Evolutionary conservation across 192 early-diverging fungal genomes (phyloP), one percentile per base, ranked within the genome.

Genomic region (Ambispora gerdemannii): DNA sequence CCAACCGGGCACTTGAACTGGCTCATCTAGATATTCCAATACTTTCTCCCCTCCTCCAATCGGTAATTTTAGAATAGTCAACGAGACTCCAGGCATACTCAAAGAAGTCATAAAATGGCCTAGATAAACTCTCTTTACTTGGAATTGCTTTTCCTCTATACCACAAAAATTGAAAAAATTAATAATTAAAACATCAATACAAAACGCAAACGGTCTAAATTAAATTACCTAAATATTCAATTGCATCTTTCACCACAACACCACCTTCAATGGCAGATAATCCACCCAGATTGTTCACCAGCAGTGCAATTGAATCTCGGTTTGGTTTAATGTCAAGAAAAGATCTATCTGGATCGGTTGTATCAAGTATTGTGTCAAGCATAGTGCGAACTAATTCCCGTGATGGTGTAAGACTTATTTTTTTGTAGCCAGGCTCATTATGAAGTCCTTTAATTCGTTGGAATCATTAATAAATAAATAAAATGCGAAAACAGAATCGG

Each of bases 241-340:
- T 77, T 19, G 90, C 90, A 25, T 91, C 86, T 62, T 89, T 89
- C 24, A 87, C 82, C 6, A 91, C 83, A 20, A 86, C 77, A 4
- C 87, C 83, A 71, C 90, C 80, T 74, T 94, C 92, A 30, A 94
- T 74, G 47, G 81, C 81, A 0, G 92, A 86, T 0, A 83, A 84
- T 1, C 86, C 91, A 3, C 93, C 93, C n/a, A 93, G 78, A 76
- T 94, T 93, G 75, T 94, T 94, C 33, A 93, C 79, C 53, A 94
- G 64, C n/a, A 94, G 67, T n/a, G 87, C 80, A 15, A 91, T 81
- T 2, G 73, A 75, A 4, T 75, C 74, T 2, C 72, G 50, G 24
- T 68, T 61, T 4, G 53, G 63, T 4, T 69, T 43, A 2, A 75
- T 63, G 34, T 72, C 67, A 50, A 82, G 70, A 22, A 65, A 80